Conservation (phyloP, 495 filamentous ascomycete species). For the Filosporella fistucella region DNA sequence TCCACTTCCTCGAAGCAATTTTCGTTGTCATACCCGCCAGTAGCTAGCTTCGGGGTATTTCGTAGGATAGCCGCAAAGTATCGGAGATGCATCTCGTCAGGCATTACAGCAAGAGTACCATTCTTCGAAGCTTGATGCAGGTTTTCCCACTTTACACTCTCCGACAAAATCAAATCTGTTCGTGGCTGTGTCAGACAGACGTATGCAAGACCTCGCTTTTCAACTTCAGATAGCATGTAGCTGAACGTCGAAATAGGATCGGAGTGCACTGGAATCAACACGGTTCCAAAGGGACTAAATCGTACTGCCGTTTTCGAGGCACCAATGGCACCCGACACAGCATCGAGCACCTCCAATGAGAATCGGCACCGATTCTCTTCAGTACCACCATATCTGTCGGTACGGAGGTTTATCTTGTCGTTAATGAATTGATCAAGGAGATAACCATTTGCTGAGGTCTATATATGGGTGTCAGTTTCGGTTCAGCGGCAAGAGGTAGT, state of each 20-base stretch:
- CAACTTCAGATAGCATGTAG: slow-evolving; percentile 38
- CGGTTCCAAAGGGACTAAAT: slow-evolving; percentile 50
- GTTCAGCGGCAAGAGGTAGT: background rate
- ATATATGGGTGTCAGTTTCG: background rate
- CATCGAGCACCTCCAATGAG: slow-evolving; percentile 53
- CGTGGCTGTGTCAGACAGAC: slow-evolving; percentile 13
- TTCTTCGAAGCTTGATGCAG: slow-evolving; percentile 36
- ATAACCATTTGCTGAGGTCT: slow-evolving; percentile 62
- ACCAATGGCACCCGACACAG: slow-evolving; percentile 49
- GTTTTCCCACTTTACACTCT: slow-evolving; percentile 48
- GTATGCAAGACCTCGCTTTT: slow-evolving; percentile 36
- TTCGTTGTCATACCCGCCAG: slow-evolving; percentile 21
- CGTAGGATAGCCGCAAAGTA: slow-evolving; percentile 4
- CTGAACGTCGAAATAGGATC: slow-evolving; percentile 36
- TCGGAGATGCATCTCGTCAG: slow-evolving; percentile 5
- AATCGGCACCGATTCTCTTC: slow-evolving; percentile 65
- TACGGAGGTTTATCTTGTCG: slow-evolving; percentile 54
- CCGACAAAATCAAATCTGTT: slow-evolving; percentile 38
- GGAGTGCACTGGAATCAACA: slow-evolving; percentile 41
- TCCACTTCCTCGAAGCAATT: slow-evolving; percentile 55
- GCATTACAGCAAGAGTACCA: slow-evolving; percentile 21
- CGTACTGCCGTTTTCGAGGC: slow-evolving; percentile 55
- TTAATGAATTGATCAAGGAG: slow-evolving; percentile 70
- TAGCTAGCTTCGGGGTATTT: slow-evolving; percentile 9
- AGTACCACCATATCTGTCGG: slow-evolving; percentile 64